Conservation (phyloP, 1,284 basidiomycete genomes). For the Tetrapyrgos nigripes region DNA sequence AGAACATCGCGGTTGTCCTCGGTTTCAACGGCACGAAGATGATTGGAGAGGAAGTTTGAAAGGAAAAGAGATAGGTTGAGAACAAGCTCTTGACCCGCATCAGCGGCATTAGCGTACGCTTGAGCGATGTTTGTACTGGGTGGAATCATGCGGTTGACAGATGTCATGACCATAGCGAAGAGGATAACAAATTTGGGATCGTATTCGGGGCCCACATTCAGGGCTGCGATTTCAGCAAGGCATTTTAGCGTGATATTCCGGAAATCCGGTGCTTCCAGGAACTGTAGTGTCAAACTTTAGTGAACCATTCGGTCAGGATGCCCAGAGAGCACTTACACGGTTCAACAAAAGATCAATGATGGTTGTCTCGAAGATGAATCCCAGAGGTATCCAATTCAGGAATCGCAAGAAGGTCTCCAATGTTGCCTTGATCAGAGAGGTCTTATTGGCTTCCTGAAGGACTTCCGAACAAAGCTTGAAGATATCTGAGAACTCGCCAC, state of each 20-base stretch:
- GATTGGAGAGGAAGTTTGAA: constrained; percentile 93
- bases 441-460: constrained; percentile 97
- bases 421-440: constrained; percentile 94
- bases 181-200: constrained; percentile 98
- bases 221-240: constrained; percentile 94
- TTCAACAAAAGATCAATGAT: constrained; percentile 95
- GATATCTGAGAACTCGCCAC: constrained; percentile 95
- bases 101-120: constrained; percentile 90
- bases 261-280: constrained; percentile 97
- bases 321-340: constrained; percentile 63
- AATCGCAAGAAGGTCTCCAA: constrained; percentile 96
- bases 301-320: not conserved
- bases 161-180: constrained; percentile 98
- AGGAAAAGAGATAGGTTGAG: constrained; percentile 98
- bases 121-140: constrained; percentile 94
- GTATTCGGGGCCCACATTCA: constrained; percentile 98
- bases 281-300: constrained; percentile 55
- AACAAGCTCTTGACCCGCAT: constrained; percentile 96
- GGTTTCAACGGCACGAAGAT: constrained; percentile 93
- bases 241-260: constrained; percentile 98
- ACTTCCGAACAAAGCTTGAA: constrained; percentile 97
- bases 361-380: constrained; percentile 98
- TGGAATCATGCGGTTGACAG: constrained; percentile 96
- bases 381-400: constrained; percentile 99
- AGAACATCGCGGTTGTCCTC: constrained; percentile 93